Conservation (phyloP, 345 rosid species). For the Salix udensis region DNA sequence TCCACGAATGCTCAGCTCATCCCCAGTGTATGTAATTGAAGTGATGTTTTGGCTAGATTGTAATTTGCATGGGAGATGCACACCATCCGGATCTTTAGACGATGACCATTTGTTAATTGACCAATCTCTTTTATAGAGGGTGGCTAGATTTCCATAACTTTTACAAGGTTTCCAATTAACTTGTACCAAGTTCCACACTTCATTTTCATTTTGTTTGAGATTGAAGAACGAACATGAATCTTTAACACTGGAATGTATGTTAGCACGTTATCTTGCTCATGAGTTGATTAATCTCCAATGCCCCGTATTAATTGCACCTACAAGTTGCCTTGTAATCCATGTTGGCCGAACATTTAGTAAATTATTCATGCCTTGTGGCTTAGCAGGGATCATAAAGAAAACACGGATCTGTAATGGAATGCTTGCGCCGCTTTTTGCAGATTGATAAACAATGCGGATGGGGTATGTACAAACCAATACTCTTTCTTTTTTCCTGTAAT, state of each 20-base stretch:
- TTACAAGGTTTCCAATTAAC: background rate
- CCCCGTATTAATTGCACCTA: background rate
- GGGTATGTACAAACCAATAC: conserved; percentile 51
- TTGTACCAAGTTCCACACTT: background rate
- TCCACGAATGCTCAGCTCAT: background rate
- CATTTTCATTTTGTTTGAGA: background rate
- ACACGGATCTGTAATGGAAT: conserved; percentile 94
- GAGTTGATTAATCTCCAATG: background rate
- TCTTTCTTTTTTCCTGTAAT: background rate
- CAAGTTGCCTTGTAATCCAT: background rate
- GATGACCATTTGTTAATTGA: background rate
- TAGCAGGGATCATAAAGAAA: conserved; percentile 84
- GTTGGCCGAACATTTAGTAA: background rate
- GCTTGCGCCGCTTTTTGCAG: conserved; percentile 91
- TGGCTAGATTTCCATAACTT: background rate
- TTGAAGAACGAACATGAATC: background rate
- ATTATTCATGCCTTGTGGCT: conserved; percentile 11
- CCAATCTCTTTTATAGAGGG: background rate
- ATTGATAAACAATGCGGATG: conserved; percentile 95
- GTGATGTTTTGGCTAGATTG: background rate
- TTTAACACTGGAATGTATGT: background rate
- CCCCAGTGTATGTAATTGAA: background rate
- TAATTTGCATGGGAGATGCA: background rate
- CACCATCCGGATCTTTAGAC: background rate
- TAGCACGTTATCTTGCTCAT: background rate